phyloP scores from a whole-genome alignment of 2,329 filamentous ascomycete genomes.

The Ascocoryne sarcoides region DNA sequence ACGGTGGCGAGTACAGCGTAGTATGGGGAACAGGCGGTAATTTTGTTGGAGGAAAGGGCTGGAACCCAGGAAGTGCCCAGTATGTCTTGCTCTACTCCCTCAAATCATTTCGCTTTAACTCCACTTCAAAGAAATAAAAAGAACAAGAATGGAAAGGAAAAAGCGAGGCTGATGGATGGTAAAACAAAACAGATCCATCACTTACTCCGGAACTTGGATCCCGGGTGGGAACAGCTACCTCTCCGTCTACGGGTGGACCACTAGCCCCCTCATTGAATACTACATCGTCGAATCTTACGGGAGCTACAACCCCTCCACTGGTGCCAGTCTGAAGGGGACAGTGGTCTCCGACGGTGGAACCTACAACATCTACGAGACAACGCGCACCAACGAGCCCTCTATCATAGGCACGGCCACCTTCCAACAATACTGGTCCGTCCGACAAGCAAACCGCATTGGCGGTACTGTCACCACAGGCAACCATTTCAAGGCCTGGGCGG shows the following conservation, averaged over 20 bases:
- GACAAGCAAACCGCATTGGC: constrained; percentile 38
- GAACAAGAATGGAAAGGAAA: too few species aligned
- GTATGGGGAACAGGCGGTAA: constrained; percentile 38
- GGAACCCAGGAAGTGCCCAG: constrained; percentile 32
- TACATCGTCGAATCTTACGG: constrained; percentile 3
- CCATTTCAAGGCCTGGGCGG: constrained; percentile 45
- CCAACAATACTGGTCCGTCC: constrained; percentile 45
- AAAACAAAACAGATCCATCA: not conserved
- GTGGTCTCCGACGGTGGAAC: constrained; percentile 43
- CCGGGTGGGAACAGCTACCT: not conserved
- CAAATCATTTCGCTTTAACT: not conserved
- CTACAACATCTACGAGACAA: constrained; percentile 37
- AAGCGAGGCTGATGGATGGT: not conserved
- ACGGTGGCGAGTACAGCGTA: constrained; percentile 40
- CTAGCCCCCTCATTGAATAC: constrained; percentile 2
- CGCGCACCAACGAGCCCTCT: constrained; percentile 30
- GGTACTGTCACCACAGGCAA: constrained; percentile 40
- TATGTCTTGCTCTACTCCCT: constrained; percentile 7
- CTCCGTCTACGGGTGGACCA: constrained; percentile 24
- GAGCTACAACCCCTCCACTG: constrained; percentile 38
- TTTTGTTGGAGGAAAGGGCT: constrained; percentile 42
- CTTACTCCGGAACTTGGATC: not conserved
- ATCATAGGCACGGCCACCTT: constrained; percentile 42
- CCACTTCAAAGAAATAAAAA: too few species aligned
- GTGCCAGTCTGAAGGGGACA: constrained; percentile 38